Percentiles rank a stretch among this genome's conserved stretches.
phyloP scores from a whole-genome alignment of 495 filamentous ascomycete genomes.

The Rhizodiscina lignyota region DNA sequence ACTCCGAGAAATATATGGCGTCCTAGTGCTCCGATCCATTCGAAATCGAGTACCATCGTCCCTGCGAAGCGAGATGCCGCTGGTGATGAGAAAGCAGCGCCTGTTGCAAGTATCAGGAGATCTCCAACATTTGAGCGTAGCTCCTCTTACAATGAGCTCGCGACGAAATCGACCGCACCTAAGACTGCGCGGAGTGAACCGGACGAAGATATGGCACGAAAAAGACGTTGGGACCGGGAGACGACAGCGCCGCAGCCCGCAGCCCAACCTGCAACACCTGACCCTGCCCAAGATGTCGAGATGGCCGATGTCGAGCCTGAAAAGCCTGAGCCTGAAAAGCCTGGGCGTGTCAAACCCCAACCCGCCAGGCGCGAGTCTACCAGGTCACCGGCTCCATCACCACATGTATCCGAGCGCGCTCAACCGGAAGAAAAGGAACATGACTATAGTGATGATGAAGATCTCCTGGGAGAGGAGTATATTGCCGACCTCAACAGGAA shows the following conservation, averaged over 20 bases:
- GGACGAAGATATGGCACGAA: too few species aligned
- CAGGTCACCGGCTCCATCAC: constrained; percentile 1
- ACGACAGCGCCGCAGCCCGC: background rate
- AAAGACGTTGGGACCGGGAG: too few species aligned
- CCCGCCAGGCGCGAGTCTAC: background rate
- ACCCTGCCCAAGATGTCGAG: background rate
- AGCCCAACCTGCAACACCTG: background rate
- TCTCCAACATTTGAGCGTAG: background rate
- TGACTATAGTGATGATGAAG: constrained; percentile 20
- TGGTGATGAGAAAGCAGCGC: constrained; percentile 11
- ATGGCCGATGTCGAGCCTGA: background rate
- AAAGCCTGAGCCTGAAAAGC: too few species aligned
- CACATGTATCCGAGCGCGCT: constrained; percentile 3
- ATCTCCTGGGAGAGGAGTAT: constrained; percentile 19
- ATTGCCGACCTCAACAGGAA: constrained; percentile 18
- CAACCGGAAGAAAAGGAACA: constrained; percentile 8
- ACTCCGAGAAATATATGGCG: background rate
- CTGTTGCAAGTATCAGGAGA: background rate
- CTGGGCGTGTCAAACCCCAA: background rate
- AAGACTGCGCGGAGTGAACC: too few species aligned
- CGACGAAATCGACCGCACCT: background rate
- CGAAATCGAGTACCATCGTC: constrained; percentile 1
- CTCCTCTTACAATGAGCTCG: background rate
- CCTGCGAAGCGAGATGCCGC: constrained; percentile 15
- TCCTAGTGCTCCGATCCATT: background rate